A percentile compares a stretch with the other conserved stretches of the same genome.
phyloP scores from a whole-genome alignment of 2,329 filamentous ascomycete genomes.

The Didymella segeticola region DNA sequence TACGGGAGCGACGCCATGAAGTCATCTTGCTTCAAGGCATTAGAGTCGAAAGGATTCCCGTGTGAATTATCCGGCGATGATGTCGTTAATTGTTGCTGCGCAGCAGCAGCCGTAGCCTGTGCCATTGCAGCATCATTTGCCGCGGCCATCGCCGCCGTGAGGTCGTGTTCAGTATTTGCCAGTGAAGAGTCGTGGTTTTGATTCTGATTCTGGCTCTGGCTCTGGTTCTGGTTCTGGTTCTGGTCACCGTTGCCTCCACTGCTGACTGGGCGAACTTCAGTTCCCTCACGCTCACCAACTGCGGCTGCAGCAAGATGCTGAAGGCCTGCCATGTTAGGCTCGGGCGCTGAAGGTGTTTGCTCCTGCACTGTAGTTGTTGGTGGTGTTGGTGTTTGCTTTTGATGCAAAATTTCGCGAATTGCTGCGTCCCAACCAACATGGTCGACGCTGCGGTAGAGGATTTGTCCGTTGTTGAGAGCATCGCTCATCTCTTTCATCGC shows the following conservation, averaged over 20 bases:
- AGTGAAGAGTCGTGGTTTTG: conserved; percentile 20
- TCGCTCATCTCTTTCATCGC: conserved; percentile 48
- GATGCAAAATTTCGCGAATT: conserved; percentile 40
- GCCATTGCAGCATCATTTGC: conserved; percentile 46
- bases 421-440: conserved; percentile 46
- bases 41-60: conserved; percentile 23
- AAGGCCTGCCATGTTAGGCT: conserved; percentile 48
- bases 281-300: conserved; percentile 45
- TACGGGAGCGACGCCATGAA: conserved; percentile 17
- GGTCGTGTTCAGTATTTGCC: conserved; percentile 39
- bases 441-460: conserved; percentile 40
- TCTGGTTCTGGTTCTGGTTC: not conserved
- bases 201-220: not conserved
- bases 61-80: conserved; percentile 26
- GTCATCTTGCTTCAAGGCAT: conserved; percentile 18
- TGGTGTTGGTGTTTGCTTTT: conserved; percentile 36
- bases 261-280: conserved; percentile 36
- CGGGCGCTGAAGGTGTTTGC: conserved; percentile 31
- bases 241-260: conserved; percentile 31
- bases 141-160: conserved; percentile 47
- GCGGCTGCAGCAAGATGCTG: conserved; percentile 50
- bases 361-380: conserved; percentile 27
- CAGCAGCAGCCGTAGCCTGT: conserved; percentile 45
- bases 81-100: conserved; percentile 37
- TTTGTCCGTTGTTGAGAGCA: conserved; percentile 40